Evolutionary conservation across 306 rosid species (phyloP), one percentile per base, ranked within the genome.

Genomic region (Medicago arabica): DNA sequence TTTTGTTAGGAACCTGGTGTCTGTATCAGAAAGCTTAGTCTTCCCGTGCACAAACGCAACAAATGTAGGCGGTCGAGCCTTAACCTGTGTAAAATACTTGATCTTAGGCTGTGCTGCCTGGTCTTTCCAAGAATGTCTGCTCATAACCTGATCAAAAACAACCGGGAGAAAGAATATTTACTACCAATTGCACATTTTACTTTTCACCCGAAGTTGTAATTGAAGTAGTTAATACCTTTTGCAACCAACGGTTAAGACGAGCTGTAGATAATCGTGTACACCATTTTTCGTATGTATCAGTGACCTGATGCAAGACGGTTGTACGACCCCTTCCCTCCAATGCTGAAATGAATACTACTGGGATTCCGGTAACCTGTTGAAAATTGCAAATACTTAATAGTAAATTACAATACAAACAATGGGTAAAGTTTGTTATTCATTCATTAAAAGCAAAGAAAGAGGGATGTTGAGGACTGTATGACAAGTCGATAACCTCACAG

Each of bases 121-220:
- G 84, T 92, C 96, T 84, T 90, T 94, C 98, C 98, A 94, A 34
- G 97, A 94, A 86, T 94, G 98, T 83, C 97, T 85, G 88, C 98
- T 89, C 96, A 95, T 91, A 76, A 93, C 96, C 97, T 92, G 87
- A 74, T 38, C 53, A 71, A 75, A 78, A 58, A 41, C 15, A 68
- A 57, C 40, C 40, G 38, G 10, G 14, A 40, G 19, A 60, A 41
- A 55, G 54, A 78, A 72, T 65, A 31, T 54, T 83, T 23, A 51
- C 61, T 23, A 16, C 50, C 51, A 60, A 70, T 16, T 61, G 69
- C 79, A 81, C 11, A 34, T 51, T 46, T 61, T 14, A 69, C 49
- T 54, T 50, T 47, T 55, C 67, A n/a, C 54, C 57, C 28, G 17
- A 68, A 25, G 58, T 69, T 21, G 66, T 53, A 53, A 21, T 72